Evolutionary conservation across 2,329 filamentous ascomycete species (phyloP), one percentile per base, ranked within the genome.

Genomic region (Aspergillus japonicus): DNA sequence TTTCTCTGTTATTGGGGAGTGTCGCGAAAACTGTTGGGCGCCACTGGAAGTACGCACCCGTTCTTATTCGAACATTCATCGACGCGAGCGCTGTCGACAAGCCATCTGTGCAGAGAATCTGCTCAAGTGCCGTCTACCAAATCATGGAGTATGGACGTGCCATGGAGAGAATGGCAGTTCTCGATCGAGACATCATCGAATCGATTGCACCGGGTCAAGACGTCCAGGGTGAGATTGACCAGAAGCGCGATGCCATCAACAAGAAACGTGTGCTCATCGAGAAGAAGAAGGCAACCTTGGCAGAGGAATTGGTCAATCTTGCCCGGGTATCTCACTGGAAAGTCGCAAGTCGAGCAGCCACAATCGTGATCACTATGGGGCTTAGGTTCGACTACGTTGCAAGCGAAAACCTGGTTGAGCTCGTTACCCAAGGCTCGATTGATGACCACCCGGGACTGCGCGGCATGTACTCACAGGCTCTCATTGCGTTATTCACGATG

Each of bases 1-100:
- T 95, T 73, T 93, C 93, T 0, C 78, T 99, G 29, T 80, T 98
- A 19, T 96, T 94, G 68, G 93, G 94, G 11, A 96, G 91, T 62
- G 80, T 99, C 39, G 85, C 92, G 5, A 96, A 93, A 77, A 96
- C 94, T 0, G 85, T 96, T 50, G 86, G 92, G 50, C 89, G 90
- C 57, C 93, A 99, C 73, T 99, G 96, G 96, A 89, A 93, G 44
- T 97, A 93, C 75, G 92, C 95, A 0, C 95, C 96, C 1, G 85
- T 89, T n/a, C 80, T 97, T 52, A 91, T 99, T 79, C 88, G 89
- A 56, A 82, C 95, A 8, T 99, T 96, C 77, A 95, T 99, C 64
- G 87, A 90, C 68, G 92, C 95, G 2, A 93, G 90, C 19, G 88
- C 88, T 39, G 92, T 96, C 16, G 95, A 99, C 76, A 96, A 96